Evolutionary conservation across 2,329 filamentous ascomycete species (phyloP).

Genomic region (Zymoseptoria passerinii): DNA sequence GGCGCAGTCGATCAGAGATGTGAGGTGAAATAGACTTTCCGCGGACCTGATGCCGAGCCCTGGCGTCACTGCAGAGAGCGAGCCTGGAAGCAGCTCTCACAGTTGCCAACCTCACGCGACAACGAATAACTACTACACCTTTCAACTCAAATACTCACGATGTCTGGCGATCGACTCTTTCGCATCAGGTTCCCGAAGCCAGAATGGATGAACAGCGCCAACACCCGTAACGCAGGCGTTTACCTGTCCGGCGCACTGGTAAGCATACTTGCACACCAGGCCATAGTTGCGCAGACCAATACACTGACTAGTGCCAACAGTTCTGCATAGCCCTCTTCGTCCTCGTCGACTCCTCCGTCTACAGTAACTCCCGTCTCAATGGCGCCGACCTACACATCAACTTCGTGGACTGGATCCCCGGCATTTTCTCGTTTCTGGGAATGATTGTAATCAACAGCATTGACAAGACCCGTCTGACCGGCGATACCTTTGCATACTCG

Average conservation of each 20-base stretch:
- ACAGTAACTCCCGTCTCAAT: conserved; percentile 54
- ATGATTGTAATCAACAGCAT: conserved; percentile 68
- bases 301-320: conserved; percentile 31
- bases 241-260: conserved; percentile 59
- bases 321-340: conserved; percentile 64
- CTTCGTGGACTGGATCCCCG: conserved; percentile 65
- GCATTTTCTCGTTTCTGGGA: conserved; percentile 59
- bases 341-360: conserved; percentile 58
- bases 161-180: conserved; percentile 47
- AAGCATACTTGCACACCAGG: conserved; percentile 21
- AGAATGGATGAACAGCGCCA: conserved; percentile 58
- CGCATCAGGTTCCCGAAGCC: conserved; percentile 61
- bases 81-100: neutral
- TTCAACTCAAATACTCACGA: neutral
- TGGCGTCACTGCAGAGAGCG: neutral
- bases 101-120: conserved; percentile 3
- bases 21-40: neutral
- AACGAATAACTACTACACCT: neutral
- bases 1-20: neutral
- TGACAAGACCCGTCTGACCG: conserved; percentile 57
- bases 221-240: conserved; percentile 56
- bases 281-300: neutral
- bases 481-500: conserved; percentile 58
- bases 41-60: neutral
- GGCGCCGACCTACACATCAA: conserved; percentile 53